Base-by-base conservation (phyloP, 176 grass and related monocot species). In the Carex cristatella region DNA sequence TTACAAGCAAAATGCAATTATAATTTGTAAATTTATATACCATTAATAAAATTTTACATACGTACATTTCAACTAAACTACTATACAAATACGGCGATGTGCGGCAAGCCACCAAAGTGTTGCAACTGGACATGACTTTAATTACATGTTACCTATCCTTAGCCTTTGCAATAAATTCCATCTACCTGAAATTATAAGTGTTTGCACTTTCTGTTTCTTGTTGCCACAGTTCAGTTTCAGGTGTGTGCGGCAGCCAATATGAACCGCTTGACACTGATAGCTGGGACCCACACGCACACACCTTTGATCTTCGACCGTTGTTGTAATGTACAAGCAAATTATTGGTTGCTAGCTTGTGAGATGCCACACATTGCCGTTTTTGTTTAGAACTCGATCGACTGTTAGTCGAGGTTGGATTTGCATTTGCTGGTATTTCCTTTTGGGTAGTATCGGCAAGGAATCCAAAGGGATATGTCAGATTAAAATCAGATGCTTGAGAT, bases 361-460 rank as follows among this genome's bases (percentile, higher is more conserved):
- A 78, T 56, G 73, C 73, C 51, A 18, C 73, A 78, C 49, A 78
- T 57, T 3, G 27, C 14, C 48, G 73, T 56, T 78, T 56, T 78
- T 31, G 73, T 56, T 56, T 2, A 77, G 19, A 76, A 28, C 72
- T 54, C 44, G 11, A 32, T 54, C 44, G 11, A 32, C 19, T 32
- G 48, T 77, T 56, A 8, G 12, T 77, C 56, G 74, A 57, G 11
- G 5, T 78, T 31, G 11, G 48, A 77, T 56, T 15, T 23, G 27
- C 19, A 16, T 78, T 57, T 78, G 73, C 51, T 57, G 74, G 32
- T 78, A 78, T 78, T 56, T 56, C 74, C 27, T 78, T 69, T 55
- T 3, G 53, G 27, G 11, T 31, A 78, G 74, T 57, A 56, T 78
- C 74, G 4, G 48, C 23, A 9, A 33, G 16, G 28, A 33, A 78